Evolutionary conservation across 2,329 filamentous ascomycete genomes (phyloP).

Genomic region (Venturia carpophila): DNA sequence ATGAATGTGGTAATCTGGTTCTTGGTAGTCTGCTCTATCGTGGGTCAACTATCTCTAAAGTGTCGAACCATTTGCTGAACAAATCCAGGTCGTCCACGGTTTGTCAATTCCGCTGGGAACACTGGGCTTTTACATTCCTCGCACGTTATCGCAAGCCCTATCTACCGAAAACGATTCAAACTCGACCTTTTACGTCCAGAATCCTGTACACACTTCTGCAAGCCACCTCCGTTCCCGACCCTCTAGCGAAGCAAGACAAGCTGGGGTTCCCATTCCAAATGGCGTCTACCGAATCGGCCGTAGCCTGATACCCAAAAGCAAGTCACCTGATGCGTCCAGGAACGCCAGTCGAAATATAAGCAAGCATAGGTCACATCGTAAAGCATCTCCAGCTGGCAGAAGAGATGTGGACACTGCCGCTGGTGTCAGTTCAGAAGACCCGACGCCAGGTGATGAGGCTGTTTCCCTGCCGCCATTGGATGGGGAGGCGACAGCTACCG

Average conservation of each 20-base stretch:
- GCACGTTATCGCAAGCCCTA: slow-evolving; percentile 51
- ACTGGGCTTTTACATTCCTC: slow-evolving; percentile 53
- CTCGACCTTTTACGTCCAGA: slow-evolving; percentile 6
- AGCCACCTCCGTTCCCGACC: not conserved
- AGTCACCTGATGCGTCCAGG: not conserved
- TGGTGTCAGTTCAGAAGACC: not conserved
- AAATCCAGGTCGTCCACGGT: slow-evolving; percentile 63
- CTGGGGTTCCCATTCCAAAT: slow-evolving; percentile 2
- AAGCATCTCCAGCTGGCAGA: not conserved
- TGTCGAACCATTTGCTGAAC: not conserved
- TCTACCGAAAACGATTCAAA: slow-evolving; percentile 1
- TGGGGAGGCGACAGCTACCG: not conserved
- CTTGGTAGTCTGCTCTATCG: slow-evolving; percentile 71
- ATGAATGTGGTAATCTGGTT: slow-evolving; percentile 78
- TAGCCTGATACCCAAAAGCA: not conserved
- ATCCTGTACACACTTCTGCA: not conserved
- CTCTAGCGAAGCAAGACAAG: not conserved
- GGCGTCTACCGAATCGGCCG: slow-evolving; percentile 6
- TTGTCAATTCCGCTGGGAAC: slow-evolving; percentile 72
- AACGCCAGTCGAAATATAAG: not conserved
- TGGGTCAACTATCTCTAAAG: slow-evolving; percentile 38
- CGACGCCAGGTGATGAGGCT: not conserved
- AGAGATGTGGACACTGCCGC: not conserved
- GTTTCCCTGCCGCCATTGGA: not conserved
- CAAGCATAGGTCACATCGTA: not conserved